Evolutionary conservation across 2,329 filamentous ascomycete genomes (phyloP).

Genomic region (Biscogniauxia sp.): DNA sequence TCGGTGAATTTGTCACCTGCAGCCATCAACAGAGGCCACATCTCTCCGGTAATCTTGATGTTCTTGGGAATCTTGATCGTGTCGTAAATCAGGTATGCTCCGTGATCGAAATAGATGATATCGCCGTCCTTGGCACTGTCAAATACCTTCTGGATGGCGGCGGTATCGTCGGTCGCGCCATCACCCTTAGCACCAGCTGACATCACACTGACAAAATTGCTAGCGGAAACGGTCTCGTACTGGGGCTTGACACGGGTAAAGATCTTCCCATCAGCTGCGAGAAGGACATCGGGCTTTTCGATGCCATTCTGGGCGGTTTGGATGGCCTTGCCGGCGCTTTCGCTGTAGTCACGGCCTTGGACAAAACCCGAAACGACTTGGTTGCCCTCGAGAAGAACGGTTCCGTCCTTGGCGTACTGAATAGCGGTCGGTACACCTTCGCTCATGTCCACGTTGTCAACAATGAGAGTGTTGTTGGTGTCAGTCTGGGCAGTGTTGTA

Average conservation of each 20-base stretch:
- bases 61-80: slow-evolving; percentile 74
- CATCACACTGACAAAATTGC: slow-evolving; percentile 80
- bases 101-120: slow-evolving; percentile 73
- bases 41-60: slow-evolving; percentile 85
- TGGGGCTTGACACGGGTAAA: slow-evolving; percentile 88
- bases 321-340: slow-evolving; percentile 46
- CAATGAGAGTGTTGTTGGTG: slow-evolving; percentile 76
- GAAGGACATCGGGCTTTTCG: slow-evolving; percentile 59
- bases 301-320: slow-evolving; percentile 58
- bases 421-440: slow-evolving; percentile 67
- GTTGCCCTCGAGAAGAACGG: slow-evolving; percentile 66
- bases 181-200: slow-evolving; percentile 82
- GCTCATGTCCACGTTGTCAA: slow-evolving; percentile 87
- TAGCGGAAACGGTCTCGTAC: slow-evolving; percentile 67
- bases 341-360: slow-evolving; percentile 73
- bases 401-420: slow-evolving; percentile 52
- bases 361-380: slow-evolving; percentile 68
- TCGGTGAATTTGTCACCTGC: slow-evolving; percentile 72
- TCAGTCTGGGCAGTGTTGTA: slow-evolving; percentile 61
- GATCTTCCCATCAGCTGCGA: slow-evolving; percentile 66
- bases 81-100: slow-evolving; percentile 67
- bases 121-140: slow-evolving; percentile 62
- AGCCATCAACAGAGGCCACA: slow-evolving; percentile 88
- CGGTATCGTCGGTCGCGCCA: slow-evolving; percentile 82
- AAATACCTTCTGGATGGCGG: slow-evolving; percentile 75